Percentiles rank a stretch among this genome's conserved stretches.
Conservation (phyloP, 192 early-diverging fungal species). For the Chytriomyces sp. region DNA sequence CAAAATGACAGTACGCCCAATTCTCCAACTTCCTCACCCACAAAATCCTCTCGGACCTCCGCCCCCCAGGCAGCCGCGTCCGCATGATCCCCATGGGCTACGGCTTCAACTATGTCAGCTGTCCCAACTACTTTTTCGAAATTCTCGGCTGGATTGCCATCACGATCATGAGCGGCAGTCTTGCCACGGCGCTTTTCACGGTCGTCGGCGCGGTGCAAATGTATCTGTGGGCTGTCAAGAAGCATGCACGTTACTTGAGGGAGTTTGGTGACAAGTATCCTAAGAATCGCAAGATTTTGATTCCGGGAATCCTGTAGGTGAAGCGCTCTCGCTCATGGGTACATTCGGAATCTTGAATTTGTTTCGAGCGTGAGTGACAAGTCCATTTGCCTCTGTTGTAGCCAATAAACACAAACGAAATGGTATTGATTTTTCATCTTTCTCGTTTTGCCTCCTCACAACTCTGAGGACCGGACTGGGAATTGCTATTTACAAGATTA, state of each 20-base stretch:
- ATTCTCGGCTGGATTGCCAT: conserved; percentile 72
- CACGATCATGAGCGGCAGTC: conserved; percentile 70
- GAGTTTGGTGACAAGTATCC: conserved; percentile 90
- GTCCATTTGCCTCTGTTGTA: too few species aligned
- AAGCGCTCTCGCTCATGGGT: too few species aligned
- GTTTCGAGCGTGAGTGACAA: too few species aligned
- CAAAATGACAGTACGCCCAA: conserved; percentile 66
- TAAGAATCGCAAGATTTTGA: conserved; percentile 68
- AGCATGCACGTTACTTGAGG: conserved; percentile 85
- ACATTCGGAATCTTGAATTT: too few species aligned
- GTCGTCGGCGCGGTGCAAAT: conserved; percentile 64
- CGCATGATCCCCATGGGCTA: conserved; percentile 91
- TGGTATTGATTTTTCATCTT: too few species aligned
- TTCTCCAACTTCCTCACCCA: conserved; percentile 85
- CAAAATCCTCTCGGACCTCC: conserved; percentile 84
- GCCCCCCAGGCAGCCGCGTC: conserved; percentile 82
- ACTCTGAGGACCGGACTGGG: too few species aligned
- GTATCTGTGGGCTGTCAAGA: conserved; percentile 96
- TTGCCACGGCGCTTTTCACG: conserved; percentile 51
- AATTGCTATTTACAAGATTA: too few species aligned
- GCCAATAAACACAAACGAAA: too few species aligned
- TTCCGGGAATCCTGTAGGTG: conserved; percentile 46
- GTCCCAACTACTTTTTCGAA: not conserved
- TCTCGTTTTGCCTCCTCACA: too few species aligned
- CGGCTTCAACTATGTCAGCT: conserved; percentile 77